These are phyloP conservation scores for Russula sp. DNA, from an alignment of 768 basidiomycete genomes.

Conservation along the genomic window DNA sequence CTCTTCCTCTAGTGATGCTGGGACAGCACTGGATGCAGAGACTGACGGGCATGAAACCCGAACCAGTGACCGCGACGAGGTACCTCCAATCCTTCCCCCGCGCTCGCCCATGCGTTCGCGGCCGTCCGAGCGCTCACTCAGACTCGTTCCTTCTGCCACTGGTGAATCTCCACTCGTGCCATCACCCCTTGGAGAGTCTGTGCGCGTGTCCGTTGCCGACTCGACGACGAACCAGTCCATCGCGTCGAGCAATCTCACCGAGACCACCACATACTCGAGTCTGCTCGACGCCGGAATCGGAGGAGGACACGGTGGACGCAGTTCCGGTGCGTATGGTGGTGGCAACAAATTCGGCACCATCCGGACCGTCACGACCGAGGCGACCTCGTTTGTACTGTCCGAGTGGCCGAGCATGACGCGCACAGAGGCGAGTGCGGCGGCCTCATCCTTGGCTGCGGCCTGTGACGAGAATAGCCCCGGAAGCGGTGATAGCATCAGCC, in stretches of 20 bases:
- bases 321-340: slow-evolving; percentile 33
- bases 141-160: not conserved
- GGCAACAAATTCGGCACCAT: slow-evolving; percentile 75
- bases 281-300: slow-evolving; percentile 39
- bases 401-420: slow-evolving; percentile 59
- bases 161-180: not conserved
- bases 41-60: slow-evolving; percentile 20
- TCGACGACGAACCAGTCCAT: slow-evolving; percentile 53
- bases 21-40: slow-evolving; percentile 26
- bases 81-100: slow-evolving; percentile 38
- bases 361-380: slow-evolving; percentile 74
- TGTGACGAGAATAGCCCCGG: slow-evolving; percentile 35
- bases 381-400: slow-evolving; percentile 49
- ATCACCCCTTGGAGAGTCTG: slow-evolving; percentile 9
- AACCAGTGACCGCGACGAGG: slow-evolving; percentile 31
- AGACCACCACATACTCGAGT: slow-evolving; percentile 51
- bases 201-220: slow-evolving; percentile 30
- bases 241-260: slow-evolving; percentile 54
- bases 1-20: slow-evolving; percentile 19
- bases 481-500: not conserved
- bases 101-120: slow-evolving; percentile 48
- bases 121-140: slow-evolving; percentile 20
- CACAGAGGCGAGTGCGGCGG: slow-evolving; percentile 55
- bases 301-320: slow-evolving; percentile 29
- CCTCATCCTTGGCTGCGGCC: slow-evolving; percentile 37